Conservation (phyloP, 768 basidiomycete species). For the Mycena belliarum region DNA sequence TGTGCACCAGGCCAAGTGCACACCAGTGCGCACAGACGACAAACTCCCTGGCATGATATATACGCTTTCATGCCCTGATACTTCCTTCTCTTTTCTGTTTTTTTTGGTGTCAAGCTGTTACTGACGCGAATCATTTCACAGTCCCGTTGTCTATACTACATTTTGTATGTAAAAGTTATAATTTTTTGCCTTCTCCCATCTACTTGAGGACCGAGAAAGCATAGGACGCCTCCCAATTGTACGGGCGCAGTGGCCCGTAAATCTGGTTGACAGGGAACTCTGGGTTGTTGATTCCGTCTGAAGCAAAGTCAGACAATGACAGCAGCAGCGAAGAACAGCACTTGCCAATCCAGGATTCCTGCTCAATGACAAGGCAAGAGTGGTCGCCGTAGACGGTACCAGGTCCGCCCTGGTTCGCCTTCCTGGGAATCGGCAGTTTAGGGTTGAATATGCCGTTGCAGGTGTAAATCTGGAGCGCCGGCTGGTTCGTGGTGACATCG, state of each 20-base stretch:
- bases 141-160: background rate
- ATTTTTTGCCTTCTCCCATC: background rate
- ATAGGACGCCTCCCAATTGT: conserved; percentile 42
- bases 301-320: background rate
- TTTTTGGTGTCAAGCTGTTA: background rate
- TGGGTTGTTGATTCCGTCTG: conserved; percentile 49
- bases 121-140: background rate
- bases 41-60: conserved; percentile 16
- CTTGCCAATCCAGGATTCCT: conserved; percentile 39
- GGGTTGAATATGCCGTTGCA: conserved; percentile 43
- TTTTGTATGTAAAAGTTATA: background rate
- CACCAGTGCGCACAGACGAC: conserved; percentile 7
- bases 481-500: conserved; percentile 46
- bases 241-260: conserved; percentile 38
- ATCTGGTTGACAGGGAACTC: conserved; percentile 46
- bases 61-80: conserved; percentile 21
- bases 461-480: conserved; percentile 45
- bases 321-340: background rate
- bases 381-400: conserved; percentile 35
- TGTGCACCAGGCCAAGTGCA: conserved; percentile 20
- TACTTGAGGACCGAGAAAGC: conserved; percentile 33
- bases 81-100: background rate
- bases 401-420: conserved; percentile 44
- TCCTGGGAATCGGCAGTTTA: conserved; percentile 39
- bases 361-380: conserved; percentile 47